phyloP scores from a whole-genome alignment of 352 stramenopile species.

The Globisporangium perplexum region DNA sequence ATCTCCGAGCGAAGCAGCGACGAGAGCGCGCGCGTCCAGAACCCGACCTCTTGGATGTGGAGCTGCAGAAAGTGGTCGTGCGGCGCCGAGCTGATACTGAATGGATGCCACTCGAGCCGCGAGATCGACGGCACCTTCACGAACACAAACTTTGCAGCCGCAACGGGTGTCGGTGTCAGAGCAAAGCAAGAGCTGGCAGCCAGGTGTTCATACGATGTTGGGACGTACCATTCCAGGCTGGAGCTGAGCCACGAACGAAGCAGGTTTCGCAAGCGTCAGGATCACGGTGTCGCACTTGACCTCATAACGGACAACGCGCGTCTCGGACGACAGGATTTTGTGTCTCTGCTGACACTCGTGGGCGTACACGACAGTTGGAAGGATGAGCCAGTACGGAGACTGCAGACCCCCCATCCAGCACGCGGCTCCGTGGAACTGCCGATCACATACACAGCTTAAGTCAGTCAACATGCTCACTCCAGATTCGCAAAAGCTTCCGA shows the following conservation, averaged over 20 bases:
- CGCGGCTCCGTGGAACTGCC: constrained; percentile 31
- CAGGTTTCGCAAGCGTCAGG: constrained; percentile 28
- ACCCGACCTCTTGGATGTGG: constrained; percentile 32
- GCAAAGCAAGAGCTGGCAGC: too few relatives aligned
- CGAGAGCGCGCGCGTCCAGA: constrained; percentile 34
- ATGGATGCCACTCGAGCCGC: constrained; percentile 70
- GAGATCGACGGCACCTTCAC: constrained; percentile 54
- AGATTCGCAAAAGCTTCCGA: too few relatives aligned
- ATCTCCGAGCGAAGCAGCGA: neutral
- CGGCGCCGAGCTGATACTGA: constrained; percentile 55
- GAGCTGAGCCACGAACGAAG: constrained; percentile 17
- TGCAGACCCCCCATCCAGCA: constrained; percentile 29
- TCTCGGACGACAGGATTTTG: constrained; percentile 9
- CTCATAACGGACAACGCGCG: constrained; percentile 17
- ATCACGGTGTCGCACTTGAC: constrained; percentile 13
- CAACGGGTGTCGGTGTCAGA: neutral
- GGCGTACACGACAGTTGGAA: constrained; percentile 21
- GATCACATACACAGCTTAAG: neutral
- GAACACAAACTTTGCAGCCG: constrained; percentile 43
- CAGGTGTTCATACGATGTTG: neutral
- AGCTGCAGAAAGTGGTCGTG: constrained; percentile 34
- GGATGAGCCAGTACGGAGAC: constrained; percentile 26
- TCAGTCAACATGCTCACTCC: constrained; percentile 1
- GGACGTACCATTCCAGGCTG: constrained; percentile 29
- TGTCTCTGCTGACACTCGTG: constrained; percentile 23